Evolutionary conservation across 2,329 filamentous ascomycete genomes (phyloP).

Genomic region (Exophiala lecanii-corni): DNA sequence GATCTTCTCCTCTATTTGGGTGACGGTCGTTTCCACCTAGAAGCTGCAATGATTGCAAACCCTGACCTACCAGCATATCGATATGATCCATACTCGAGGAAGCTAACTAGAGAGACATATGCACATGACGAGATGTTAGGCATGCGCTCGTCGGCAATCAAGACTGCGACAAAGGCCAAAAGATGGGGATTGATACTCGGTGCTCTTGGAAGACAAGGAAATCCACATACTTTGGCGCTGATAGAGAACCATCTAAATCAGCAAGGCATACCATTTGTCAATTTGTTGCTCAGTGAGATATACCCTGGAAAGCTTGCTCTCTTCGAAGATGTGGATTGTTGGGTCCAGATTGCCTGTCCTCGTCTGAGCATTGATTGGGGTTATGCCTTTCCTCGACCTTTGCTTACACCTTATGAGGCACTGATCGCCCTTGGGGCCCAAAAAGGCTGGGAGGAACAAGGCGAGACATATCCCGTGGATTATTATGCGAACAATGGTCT

Average conservation of each 20-base stretch:
- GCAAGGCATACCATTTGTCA: constrained; percentile 73
- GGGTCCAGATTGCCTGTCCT: constrained; percentile 98
- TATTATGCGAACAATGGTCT: constrained; percentile 92
- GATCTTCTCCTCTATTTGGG: constrained; percentile 85
- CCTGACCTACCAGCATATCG: constrained; percentile 84
- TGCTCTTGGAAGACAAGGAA: constrained; percentile 87
- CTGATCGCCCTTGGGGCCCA: constrained; percentile 78
- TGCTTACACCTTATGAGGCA: constrained; percentile 93
- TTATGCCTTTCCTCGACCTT: constrained; percentile 83
- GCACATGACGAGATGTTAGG: constrained; percentile 86
- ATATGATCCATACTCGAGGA: constrained; percentile 93
- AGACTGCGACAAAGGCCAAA: constrained; percentile 66
- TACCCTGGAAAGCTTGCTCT: constrained; percentile 92
- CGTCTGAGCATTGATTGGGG: constrained; percentile 97
- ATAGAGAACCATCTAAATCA: constrained; percentile 73
- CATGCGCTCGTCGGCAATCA: constrained; percentile 72
- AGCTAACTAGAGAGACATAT: constrained; percentile 86
- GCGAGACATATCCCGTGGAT: constrained; percentile 86
- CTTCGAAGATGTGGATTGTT: constrained; percentile 92
- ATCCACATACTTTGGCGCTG: constrained; percentile 82
- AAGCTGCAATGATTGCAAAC: constrained; percentile 99
- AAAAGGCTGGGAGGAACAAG: constrained; percentile 65
- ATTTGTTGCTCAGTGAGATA: constrained; percentile 86
- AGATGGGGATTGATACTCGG: constrained; percentile 97
- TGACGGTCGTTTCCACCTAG: constrained; percentile 90